A percentile compares a stretch with the other conserved stretches of the same genome.
phyloP scores from a whole-genome alignment of 2,329 filamentous ascomycete genomes.

The Fusarium devonianum region DNA sequence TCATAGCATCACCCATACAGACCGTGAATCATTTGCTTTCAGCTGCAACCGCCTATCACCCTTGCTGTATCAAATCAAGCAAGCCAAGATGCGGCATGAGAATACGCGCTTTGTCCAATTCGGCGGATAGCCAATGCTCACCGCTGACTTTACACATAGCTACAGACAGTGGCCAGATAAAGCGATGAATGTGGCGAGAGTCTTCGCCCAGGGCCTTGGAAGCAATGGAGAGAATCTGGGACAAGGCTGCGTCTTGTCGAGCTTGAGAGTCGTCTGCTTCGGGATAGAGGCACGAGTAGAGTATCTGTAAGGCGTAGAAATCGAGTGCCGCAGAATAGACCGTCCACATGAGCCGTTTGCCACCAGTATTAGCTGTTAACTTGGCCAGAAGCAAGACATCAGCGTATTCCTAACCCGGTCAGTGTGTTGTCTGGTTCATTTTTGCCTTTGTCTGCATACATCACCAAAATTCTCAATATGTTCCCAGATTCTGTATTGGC shows the following conservation, averaged over 20 bases:
- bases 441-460: background rate
- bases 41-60: no score
- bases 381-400: conserved; percentile 26
- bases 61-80: no score
- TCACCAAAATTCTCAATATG: conserved; percentile 30
- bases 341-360: conserved; percentile 36
- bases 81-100: no score
- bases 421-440: background rate
- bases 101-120: no score
- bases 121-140: no score
- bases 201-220: conserved; percentile 30
- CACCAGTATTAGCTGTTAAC: conserved; percentile 1
- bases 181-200: no score
- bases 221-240: conserved; percentile 25
- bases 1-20: no score
- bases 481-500: conserved; percentile 15
- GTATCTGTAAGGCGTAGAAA: conserved; percentile 26
- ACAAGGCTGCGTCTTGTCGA: background rate
- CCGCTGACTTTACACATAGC: no score
- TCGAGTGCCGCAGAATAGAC: conserved; percentile 31
- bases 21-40: no score
- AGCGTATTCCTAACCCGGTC: conserved; percentile 29
- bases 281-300: conserved; percentile 10
- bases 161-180: no score
- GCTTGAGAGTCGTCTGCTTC: background rate